These are phyloP conservation scores for Rhizophagus sp. DNA, from an alignment of 192 early-diverging fungal genomes.

Conservation along the genomic window DNA sequence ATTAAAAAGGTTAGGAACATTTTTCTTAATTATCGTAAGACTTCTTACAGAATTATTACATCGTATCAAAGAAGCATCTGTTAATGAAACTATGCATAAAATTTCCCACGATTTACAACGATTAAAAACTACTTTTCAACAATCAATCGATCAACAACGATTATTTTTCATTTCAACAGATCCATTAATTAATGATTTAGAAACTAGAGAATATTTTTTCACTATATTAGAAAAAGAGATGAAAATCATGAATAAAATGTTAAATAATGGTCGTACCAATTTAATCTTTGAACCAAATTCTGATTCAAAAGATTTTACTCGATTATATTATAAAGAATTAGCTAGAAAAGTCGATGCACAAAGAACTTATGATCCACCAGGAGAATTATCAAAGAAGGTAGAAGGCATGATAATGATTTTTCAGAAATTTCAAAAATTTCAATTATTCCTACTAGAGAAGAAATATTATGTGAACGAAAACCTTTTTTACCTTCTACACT, in stretches of 20 bases:
- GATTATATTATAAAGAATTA: too few species aligned
- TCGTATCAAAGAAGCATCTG: conserved; percentile 37
- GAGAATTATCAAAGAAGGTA: too few species aligned
- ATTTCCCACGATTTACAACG: not conserved
- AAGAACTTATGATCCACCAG: too few species aligned
- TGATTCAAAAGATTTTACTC: too few species aligned
- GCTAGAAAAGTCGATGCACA: too few species aligned
- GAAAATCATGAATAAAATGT: conserved; percentile 8
- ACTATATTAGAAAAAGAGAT: conserved; percentile 18
- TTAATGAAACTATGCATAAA: conserved; percentile 14
- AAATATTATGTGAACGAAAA: conserved; percentile 39
- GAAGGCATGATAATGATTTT: conserved; percentile 56
- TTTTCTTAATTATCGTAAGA: conserved; percentile 37
- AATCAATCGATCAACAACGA: not conserved
- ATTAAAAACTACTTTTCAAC: too few species aligned
- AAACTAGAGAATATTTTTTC: conserved; percentile 5
- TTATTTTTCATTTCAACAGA: conserved; percentile 3
- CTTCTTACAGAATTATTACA: not conserved
- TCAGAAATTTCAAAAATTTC: conserved; percentile 43
- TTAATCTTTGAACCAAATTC: too few species aligned
- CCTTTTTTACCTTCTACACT: conserved; percentile 51
- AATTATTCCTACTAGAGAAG: conserved; percentile 55
- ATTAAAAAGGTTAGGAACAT: not conserved
- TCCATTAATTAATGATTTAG: not conserved
- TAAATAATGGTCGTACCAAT: not conserved